Percentiles rank a stretch among this genome's conserved stretches.
Conservation (phyloP, 495 filamentous ascomycete species). For the Aspergillus mulundensis region DNA sequence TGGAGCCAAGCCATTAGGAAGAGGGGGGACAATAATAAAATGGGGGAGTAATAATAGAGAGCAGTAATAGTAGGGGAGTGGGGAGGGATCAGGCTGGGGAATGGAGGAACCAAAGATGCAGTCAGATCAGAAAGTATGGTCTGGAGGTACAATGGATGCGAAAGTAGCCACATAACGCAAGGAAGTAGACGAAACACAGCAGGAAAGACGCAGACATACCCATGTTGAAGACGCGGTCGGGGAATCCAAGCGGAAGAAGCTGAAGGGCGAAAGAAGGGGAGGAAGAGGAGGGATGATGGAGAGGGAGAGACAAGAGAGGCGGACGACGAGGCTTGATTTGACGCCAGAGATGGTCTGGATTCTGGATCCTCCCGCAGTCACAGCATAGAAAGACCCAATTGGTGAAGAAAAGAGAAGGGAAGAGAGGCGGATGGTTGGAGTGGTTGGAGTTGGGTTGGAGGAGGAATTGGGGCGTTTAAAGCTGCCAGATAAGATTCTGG, state of each 20-base stretch:
- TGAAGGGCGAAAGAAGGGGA: slow-evolving; percentile 2
- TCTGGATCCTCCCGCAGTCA: background rate
- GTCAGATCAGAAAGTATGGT: slow-evolving; percentile 6
- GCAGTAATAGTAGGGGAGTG: slow-evolving; percentile 3
- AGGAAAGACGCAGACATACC: slow-evolving; percentile 23
- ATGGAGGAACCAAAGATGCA: slow-evolving; percentile 14
- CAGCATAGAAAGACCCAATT: slow-evolving; percentile 3
- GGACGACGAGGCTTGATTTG: slow-evolving; percentile 8
- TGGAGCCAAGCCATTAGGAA: slow-evolving; percentile 16
- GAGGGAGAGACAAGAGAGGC: slow-evolving; percentile 1
- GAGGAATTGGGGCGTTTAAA: slow-evolving; percentile 17
- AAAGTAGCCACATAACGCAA: background rate
- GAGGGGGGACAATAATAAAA: slow-evolving; percentile 13
- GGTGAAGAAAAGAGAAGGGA: background rate
- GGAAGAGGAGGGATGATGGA: background rate
- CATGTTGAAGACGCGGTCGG: slow-evolving; percentile 20
- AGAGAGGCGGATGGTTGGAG: slow-evolving; percentile 1
- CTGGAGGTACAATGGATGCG: background rate
- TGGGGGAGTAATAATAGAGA: slow-evolving; percentile 8
- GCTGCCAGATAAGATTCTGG: slow-evolving; percentile 2
- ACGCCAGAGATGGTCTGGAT: slow-evolving; percentile 2
- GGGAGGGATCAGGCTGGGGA: slow-evolving; percentile 10
- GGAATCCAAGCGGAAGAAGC: background rate
- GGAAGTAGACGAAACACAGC: background rate
- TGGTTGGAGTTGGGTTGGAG: background rate